Evolutionary conservation across 2,329 filamentous ascomycete genomes (phyloP).

Genomic region (Talaromyces sp.): DNA sequence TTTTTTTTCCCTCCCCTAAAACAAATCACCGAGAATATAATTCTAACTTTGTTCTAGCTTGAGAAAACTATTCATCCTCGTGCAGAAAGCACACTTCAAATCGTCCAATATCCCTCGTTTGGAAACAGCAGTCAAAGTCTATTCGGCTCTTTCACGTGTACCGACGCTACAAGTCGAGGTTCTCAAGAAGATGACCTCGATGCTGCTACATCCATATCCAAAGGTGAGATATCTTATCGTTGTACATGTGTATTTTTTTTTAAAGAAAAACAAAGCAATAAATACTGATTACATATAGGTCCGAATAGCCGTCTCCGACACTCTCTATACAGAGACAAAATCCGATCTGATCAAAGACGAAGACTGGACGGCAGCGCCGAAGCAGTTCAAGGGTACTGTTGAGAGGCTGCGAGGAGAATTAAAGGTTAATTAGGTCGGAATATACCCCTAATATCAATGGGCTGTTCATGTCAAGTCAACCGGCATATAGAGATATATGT

Average conservation of each 20-base stretch:
- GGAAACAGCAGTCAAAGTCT: conserved; percentile 72
- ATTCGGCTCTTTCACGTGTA: conserved; percentile 62
- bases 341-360: conserved; percentile 25
- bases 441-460: no score
- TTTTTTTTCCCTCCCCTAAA: neutral
- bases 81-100: conserved; percentile 78
- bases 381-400: conserved; percentile 8
- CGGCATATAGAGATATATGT: neutral
- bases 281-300: conserved; percentile 20
- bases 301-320: conserved; percentile 30
- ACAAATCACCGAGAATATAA: neutral
- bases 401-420: conserved; percentile 7
- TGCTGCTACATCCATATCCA: conserved; percentile 80
- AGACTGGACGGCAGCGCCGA: conserved; percentile 25
- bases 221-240: conserved; percentile 48
- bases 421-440: neutral
- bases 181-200: conserved; percentile 62
- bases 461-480: neutral
- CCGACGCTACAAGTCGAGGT: conserved; percentile 51
- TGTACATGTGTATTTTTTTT: neutral
- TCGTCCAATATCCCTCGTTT: conserved; percentile 77
- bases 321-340: conserved; percentile 29
- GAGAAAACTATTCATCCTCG: conserved; percentile 60
- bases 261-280: conserved; percentile 6
- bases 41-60: conserved; percentile 30